These are phyloP conservation scores for Amanita polypyramis DNA, from an alignment of 768 basidiomycete species.

Conservation along the genomic window DNA sequence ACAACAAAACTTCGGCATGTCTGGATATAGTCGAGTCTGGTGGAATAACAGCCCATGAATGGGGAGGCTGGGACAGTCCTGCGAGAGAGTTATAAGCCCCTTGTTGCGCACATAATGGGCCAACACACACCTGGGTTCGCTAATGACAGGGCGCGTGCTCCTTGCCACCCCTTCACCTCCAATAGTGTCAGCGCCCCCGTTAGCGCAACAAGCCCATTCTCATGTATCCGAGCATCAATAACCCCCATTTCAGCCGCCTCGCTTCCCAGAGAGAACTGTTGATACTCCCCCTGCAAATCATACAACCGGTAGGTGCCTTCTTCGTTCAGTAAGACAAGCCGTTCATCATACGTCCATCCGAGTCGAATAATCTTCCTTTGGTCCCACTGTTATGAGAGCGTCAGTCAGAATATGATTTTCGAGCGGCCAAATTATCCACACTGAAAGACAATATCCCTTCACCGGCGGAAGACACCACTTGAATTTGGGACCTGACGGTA, in stretches of 20 bases:
- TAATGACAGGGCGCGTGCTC: slow-evolving; percentile 58
- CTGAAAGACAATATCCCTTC: slow-evolving; percentile 56
- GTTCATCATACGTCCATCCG: slow-evolving; percentile 79
- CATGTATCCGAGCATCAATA: slow-evolving; percentile 78
- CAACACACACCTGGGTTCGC: slow-evolving; percentile 61
- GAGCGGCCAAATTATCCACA: slow-evolving; percentile 40
- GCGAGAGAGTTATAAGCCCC: slow-evolving; percentile 3
- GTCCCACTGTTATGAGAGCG: slow-evolving; percentile 62
- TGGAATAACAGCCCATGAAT: slow-evolving; percentile 82
- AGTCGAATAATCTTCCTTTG: slow-evolving; percentile 73
- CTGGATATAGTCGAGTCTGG: slow-evolving; percentile 84
- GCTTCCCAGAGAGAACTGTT: slow-evolving; percentile 73
- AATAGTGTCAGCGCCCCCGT: slow-evolving; percentile 66
- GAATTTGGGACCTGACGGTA: slow-evolving; percentile 71
- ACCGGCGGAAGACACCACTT: slow-evolving; percentile 82
- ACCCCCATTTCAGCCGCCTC: slow-evolving; percentile 80
- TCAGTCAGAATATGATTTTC: slow-evolving; percentile 9
- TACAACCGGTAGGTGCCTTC: slow-evolving; percentile 90
- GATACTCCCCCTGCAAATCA: slow-evolving; percentile 77
- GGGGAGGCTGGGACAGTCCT: slow-evolving; percentile 73
- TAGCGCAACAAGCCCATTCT: slow-evolving; percentile 79
- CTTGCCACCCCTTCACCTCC: slow-evolving; percentile 87
- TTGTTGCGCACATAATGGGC: not conserved
- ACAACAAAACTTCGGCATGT: slow-evolving; percentile 83
- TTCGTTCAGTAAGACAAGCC: slow-evolving; percentile 78